Base-by-base conservation (phyloP, 768 basidiomycete genomes). In the Auricularia heimuer region DNA sequence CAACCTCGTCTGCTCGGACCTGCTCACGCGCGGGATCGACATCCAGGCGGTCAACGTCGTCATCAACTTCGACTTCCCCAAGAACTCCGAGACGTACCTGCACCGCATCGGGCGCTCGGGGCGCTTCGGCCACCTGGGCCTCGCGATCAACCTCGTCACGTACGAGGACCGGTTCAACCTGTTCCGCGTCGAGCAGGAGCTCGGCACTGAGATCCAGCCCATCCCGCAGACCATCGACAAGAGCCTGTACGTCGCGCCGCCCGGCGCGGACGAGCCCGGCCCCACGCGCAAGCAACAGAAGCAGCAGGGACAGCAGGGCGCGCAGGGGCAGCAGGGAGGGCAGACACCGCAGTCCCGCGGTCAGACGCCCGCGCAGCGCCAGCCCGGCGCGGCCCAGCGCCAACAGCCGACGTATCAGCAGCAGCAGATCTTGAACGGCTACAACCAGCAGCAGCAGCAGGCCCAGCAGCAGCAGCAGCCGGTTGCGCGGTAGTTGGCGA, bases 21-120 rank as follows among this genome's bases (percentile, higher is more conserved):
- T 99, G 68, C 88, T 99, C 73, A 99, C 96, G 29, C 92, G 96
- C 69, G 96, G 96, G 78, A 99, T 99, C 75, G 96, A 99, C 77
- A 99, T 99, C 74, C 97, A 98, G 79, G 97, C 96, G 66, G 96
- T 99, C 67, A 99, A 99, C 77, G 97, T 98, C 75, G 96, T 99
- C 72, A 98, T 99, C 83, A 98, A 98, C 79, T 99, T 99, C 73
- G 96, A 99, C 75, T 97, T 98, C 77, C 96, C 96, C 67, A 97
- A 98, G 83, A 98, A 95, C 75, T 92, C 93, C 67, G 97, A 99
- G 77, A 98, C 96, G 3, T 99, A 99, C 77, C 87, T 99, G 24
- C 96, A 99, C 76, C 90, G 96, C 69, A 98, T 98, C 73, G 96
- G 97, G 73, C 94, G 96, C 67, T 95, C 93, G 3, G 97, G 96